Evolutionary conservation across 2,329 filamentous ascomycete genomes (phyloP).

Genomic region (Daldinia sp.): DNA sequence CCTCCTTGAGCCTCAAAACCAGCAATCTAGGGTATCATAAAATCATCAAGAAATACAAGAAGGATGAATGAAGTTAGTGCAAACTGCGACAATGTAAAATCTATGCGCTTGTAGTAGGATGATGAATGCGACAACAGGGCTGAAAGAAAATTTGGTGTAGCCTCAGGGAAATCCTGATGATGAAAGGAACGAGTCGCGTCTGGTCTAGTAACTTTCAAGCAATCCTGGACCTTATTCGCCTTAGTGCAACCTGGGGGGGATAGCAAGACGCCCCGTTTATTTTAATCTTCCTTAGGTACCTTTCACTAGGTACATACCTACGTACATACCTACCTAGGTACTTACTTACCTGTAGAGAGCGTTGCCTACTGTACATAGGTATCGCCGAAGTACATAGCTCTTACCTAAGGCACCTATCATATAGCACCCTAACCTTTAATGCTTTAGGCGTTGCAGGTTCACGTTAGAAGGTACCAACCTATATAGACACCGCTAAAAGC

Average conservation of each 20-base stretch:
- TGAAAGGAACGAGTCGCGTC: constrained; percentile 22
- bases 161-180: constrained; percentile 10
- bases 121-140: constrained; percentile 20
- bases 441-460: too few relatives aligned
- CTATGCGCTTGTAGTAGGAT: constrained; percentile 3
- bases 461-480: too few relatives aligned
- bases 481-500: too few relatives aligned
- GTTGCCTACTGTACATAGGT: too few relatives aligned
- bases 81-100: constrained; percentile 11
- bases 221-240: constrained; percentile 13
- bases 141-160: constrained; percentile 19
- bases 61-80: constrained; percentile 13
- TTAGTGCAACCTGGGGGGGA: constrained; percentile 3
- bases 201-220: constrained; percentile 2
- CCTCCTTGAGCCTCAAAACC: constrained; percentile 20
- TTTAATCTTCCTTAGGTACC: too few relatives aligned
- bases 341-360: too few relatives aligned
- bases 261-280: neutral
- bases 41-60: constrained; percentile 31
- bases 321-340: too few relatives aligned
- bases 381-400: too few relatives aligned
- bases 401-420: too few relatives aligned
- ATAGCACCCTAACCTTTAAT: too few relatives aligned
- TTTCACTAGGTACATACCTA: neutral
- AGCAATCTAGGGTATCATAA: constrained; percentile 31